phyloP scores from a whole-genome alignment of 2,329 filamentous ascomycete genomes.

The Escovopsis sp. region DNA sequence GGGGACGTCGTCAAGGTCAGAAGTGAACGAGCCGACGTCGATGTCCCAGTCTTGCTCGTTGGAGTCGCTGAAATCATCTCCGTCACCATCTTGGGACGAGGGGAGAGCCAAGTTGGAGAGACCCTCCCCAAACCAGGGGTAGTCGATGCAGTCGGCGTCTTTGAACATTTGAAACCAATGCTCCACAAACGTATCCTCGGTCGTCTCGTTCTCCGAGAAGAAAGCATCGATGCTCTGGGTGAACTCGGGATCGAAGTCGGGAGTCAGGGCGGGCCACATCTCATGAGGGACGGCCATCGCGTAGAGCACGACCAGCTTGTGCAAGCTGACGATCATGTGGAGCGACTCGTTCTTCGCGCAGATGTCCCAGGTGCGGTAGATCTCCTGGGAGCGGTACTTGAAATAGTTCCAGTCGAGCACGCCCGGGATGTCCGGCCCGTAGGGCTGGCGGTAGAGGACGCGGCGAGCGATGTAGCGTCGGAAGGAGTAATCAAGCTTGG shows the following conservation, averaged over 20 bases:
- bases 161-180: constrained; percentile 6
- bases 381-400: constrained; percentile 11
- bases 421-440: constrained; percentile 9
- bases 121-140: constrained; percentile 2
- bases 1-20: too few relatives aligned
- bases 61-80: too few relatives aligned
- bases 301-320: constrained; percentile 6
- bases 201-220: not conserved
- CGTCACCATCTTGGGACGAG: too few relatives aligned
- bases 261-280: constrained; percentile 7
- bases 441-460: constrained; percentile 12
- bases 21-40: too few relatives aligned
- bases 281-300: constrained; percentile 3
- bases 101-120: too few relatives aligned
- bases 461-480: constrained; percentile 11
- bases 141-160: constrained; percentile 5
- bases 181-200: constrained; percentile 2
- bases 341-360: not conserved
- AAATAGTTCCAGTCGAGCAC: constrained; percentile 7
- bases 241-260: constrained; percentile 5
- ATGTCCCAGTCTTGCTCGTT: too few relatives aligned
- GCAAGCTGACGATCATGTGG: not conserved
- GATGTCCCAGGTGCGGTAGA: constrained; percentile 11
- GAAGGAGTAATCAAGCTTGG: constrained; percentile 8
- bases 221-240: constrained; percentile 2